Evolutionary conservation across 257 asterid species (phyloP), one percentile per base, ranked within the genome.

Genomic region (Solanum arcanum): DNA sequence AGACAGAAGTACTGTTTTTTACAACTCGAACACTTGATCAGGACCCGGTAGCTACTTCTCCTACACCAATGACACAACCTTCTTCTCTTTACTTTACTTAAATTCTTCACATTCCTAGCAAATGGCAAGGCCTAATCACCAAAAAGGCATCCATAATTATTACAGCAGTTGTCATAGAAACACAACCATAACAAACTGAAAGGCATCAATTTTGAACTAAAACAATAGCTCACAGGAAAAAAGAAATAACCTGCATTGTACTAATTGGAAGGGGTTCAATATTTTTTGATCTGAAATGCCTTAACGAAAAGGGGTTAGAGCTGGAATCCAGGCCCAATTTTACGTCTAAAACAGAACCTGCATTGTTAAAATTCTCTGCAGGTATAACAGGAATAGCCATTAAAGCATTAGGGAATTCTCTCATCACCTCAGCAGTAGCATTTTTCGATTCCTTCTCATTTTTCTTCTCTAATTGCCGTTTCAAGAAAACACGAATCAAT

Each of bases 61-160:
- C 94, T 94, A 91, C 99, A 97, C 98, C 98, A 97, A 89, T 97
- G 99, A 84, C 99, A 97, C 88, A 92, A 94, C 95, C 86, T 94
- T 31, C 90, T 88, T 37, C 90, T 88, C 84, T 87, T 93, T 93
- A 84, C 89, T 86, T 87, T 80, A 80, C 69, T 47, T 80, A 31
- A 29, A 47, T 47, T 93, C 96, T 91, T 95, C 92, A 89, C 85
- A 83, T 86, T 90, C 88, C 90, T 91, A 62, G 89, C 95, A 86
- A 89, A 90, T 6, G 99, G 99, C 87, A 94, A 88, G 86, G 86
- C 97, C 99, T 97, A 90, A 73, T 80, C 64, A 88, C 86, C 86
- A 56, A 86, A 64, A 39, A 3, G 85, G 27, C 69, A 47, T 7
- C 69, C 68, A 80, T 41, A 80, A 46, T 25, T 35, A 88, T 66